Conservation (phyloP, 108 stramenopile species). For the Pinguiococcus pyrenoidosus region DNA sequence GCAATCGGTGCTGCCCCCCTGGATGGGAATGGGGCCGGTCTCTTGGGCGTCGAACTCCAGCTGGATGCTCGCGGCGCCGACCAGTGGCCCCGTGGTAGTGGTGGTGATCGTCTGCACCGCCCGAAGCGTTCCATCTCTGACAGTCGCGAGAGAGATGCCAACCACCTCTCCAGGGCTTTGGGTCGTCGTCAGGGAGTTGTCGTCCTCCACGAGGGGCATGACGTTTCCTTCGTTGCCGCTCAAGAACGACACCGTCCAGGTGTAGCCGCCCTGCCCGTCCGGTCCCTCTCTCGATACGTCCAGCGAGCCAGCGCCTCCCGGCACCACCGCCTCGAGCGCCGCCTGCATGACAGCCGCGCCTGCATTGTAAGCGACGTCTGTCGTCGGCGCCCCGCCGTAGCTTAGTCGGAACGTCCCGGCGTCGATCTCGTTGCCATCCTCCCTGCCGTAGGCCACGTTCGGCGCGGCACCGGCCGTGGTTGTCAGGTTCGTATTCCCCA, state of each 20-base stretch:
- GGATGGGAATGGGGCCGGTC: conserved; percentile 40
- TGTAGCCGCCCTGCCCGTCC: conserved; percentile 42
- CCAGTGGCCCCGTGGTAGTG: conserved; percentile 30
- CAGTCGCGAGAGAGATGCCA: conserved; percentile 33
- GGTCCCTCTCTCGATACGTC: conserved; percentile 15
- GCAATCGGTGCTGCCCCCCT: conserved; percentile 8
- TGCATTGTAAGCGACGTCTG: no score
- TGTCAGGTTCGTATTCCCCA: no score
- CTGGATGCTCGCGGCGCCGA: conserved; percentile 39
- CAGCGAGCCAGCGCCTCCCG: no score
- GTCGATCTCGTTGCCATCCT: no score
- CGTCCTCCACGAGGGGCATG: conserved; percentile 19
- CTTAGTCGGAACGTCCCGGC: no score
- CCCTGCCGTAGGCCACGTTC: no score
- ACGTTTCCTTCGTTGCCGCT: conserved; percentile 43
- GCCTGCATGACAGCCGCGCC: no score
- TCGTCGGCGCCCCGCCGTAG: no score
- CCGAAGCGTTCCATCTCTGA: conserved; percentile 48
- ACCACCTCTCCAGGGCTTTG: conserved; percentile 33
- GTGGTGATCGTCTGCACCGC: conserved; percentile 54
- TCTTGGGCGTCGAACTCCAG: conserved; percentile 36
- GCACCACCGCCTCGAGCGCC: no score
- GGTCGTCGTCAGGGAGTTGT: background rate
- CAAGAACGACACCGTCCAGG: conserved; percentile 51
- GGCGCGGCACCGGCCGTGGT: no score